Conservation (phyloP, 208 protist species). For the Phytomonas francai region DNA sequence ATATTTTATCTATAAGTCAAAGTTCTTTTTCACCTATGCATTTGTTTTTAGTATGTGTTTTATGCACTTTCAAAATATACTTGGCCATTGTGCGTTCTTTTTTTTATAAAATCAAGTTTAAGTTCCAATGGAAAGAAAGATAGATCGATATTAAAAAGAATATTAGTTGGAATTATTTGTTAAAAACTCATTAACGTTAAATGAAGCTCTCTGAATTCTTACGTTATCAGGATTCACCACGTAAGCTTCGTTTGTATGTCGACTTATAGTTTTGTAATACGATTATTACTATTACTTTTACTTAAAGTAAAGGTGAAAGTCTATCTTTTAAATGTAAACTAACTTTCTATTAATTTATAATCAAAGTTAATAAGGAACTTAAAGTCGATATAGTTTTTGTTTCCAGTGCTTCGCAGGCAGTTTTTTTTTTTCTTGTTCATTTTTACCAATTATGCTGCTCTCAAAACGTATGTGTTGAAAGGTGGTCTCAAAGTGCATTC, state of each 20-base stretch:
- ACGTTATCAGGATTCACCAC: not conserved
- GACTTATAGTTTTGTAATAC: not conserved
- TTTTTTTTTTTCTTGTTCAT: not conserved
- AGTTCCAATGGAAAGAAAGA: not conserved
- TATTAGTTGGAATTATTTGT: not conserved
- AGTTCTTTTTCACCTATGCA: conserved; percentile 7
- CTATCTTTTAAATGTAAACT: not conserved
- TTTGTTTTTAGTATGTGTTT: conserved; percentile 8
- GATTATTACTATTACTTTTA: not conserved
- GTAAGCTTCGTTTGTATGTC: not conserved
- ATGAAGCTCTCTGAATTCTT: not conserved
- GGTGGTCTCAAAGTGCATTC: no score
- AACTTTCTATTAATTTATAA: not conserved
- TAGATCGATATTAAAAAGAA: not conserved
- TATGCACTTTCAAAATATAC: not conserved
- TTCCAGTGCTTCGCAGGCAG: not conserved
- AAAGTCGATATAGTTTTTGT: not conserved
- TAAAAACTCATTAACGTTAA: not conserved
- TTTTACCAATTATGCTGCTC: not conserved
- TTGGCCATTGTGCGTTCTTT: not conserved
- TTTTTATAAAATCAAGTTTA: conserved; percentile 1
- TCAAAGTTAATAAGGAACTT: not conserved
- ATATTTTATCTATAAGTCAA: conserved; percentile 2
- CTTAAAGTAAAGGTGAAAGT: not conserved
- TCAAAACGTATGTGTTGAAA: not conserved